Evolutionary conservation across 352 stramenopile genomes (phyloP), one percentile per base, ranked within the genome.

Genomic region (Globisporangium rhizosaccharum): DNA sequence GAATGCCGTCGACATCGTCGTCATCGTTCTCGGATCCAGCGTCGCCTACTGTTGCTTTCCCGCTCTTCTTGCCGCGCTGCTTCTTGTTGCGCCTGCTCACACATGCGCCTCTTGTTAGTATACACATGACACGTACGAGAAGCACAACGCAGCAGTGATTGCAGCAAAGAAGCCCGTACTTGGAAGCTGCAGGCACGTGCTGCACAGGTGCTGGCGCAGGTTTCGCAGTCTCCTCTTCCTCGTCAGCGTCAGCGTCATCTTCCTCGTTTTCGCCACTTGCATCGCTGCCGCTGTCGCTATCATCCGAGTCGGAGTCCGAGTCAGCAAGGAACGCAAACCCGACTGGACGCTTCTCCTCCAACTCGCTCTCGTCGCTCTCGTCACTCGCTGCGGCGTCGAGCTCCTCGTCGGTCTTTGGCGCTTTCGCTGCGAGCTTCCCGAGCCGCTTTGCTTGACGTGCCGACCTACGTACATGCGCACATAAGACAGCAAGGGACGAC

Each of bases 281-380:
- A 10, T 80, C 68, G 7, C 73, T 67, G n/a, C 73, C 63, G 5
- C 73, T 65, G 23, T 75, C 67, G 6, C 65, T 61, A 28, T 85
- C 76, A 63, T 90, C 83, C 23, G 80, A 92, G 39, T 39, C 33
- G 1, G 33, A 39, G 33, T 39, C 33, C 10, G 33, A 39, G 33
- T 87, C 74, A 1, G 65, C 76, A 20, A 94, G 68, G 53, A 88
- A 94, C 7, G 79, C 69, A 57, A 94, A 94, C 36, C 82, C 81
- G 12, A 72, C 69, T 23, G 81, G 63, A 2, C 71, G 68, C 69
- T 87, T 88, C 58, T 82, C 66, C 62, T 82, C 79, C 36, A 45
- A 25, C 37, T 58, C 53, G 30, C 53, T 59, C 36, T 56, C 48
- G 6, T 56, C 51, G 37, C 51, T 56, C n/a, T 28, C 20, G 12